These are phyloP conservation scores for Penicillium canescens DNA, from an alignment of 495 filamentous ascomycete genomes.

Conservation along the genomic window DNA sequence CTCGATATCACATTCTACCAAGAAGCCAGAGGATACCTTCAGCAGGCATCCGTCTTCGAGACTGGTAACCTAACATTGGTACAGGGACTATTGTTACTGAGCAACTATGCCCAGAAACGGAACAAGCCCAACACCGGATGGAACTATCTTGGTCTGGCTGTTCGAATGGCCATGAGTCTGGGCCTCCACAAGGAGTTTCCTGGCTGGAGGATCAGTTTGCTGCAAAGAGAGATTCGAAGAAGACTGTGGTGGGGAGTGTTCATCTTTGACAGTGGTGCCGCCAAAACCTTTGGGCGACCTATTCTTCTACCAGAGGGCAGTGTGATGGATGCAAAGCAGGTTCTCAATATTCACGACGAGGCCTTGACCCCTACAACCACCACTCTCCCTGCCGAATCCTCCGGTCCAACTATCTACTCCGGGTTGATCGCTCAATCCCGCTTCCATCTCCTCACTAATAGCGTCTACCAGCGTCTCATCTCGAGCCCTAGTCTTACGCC, in stretches of 20 bases:
- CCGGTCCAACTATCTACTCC: constrained; percentile 50
- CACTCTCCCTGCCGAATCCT: constrained; percentile 40
- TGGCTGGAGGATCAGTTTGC: constrained; percentile 52
- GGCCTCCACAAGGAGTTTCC: constrained; percentile 58
- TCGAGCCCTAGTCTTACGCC: too few relatives aligned
- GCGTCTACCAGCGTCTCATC: too few relatives aligned
- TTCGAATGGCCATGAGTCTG: constrained; percentile 54
- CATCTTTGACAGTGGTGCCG: constrained; percentile 49
- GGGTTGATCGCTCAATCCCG: too few relatives aligned
- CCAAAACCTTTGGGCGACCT: constrained; percentile 48
- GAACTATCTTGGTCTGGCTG: constrained; percentile 53
- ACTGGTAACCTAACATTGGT: too few relatives aligned
- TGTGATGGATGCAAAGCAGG: constrained; percentile 49
- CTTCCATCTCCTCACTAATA: too few relatives aligned
- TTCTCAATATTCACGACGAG: constrained; percentile 52
- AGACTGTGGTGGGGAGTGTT: constrained; percentile 51
- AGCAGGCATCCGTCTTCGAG: too few relatives aligned
- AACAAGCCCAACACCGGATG: too few relatives aligned
- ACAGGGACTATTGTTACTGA: too few relatives aligned
- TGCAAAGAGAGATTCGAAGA: constrained; percentile 47
- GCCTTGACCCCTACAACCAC: constrained; percentile 44
- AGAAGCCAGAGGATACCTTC: too few relatives aligned
- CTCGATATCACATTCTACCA: too few relatives aligned
- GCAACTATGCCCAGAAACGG: too few relatives aligned
- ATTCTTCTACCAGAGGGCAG: constrained; percentile 48